phyloP scores from a whole-genome alignment of 805 yeast species.

The Monosporozyma siamensis region DNA sequence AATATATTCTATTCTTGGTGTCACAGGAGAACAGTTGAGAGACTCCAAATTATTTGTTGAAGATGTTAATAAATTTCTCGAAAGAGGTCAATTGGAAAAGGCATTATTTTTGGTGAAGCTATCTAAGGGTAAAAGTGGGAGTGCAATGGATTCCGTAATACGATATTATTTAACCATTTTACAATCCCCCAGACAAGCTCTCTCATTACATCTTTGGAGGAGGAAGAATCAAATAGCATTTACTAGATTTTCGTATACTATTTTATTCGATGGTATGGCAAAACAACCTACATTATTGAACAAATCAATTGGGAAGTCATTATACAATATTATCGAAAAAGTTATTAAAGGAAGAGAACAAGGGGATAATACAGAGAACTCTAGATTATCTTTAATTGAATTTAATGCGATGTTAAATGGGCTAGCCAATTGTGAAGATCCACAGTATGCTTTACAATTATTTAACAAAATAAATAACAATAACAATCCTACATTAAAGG shows the following conservation, averaged over 20 bases:
- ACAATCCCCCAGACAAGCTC: constrained; percentile 39
- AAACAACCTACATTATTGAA: constrained; percentile 27
- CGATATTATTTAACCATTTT: constrained; percentile 37
- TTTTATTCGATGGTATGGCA: constrained; percentile 39
- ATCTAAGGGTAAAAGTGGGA: constrained; percentile 42
- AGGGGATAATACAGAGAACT: constrained; percentile 16
- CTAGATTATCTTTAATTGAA: constrained; percentile 22
- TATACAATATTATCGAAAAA: constrained; percentile 28
- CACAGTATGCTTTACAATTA: constrained; percentile 32
- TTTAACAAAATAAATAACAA: constrained; percentile 24
- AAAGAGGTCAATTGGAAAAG: constrained; percentile 39
- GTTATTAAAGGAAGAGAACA: constrained; percentile 27
- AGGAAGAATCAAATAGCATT: constrained; percentile 53
- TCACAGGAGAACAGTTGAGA: constrained; percentile 44
- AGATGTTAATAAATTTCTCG: constrained; percentile 45
- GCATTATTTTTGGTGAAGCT: constrained; percentile 44
- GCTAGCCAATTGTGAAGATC: constrained; percentile 33
- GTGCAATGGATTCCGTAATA: constrained; percentile 55
- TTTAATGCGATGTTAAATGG: constrained; percentile 41
- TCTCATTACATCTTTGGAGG: constrained; percentile 43
- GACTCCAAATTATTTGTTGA: constrained; percentile 49
- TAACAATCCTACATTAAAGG: not conserved
- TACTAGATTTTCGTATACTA: constrained; percentile 40
- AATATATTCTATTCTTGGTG: constrained; percentile 48
- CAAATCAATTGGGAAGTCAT: constrained; percentile 27